Percentiles rank a stretch among this genome's conserved stretches.
Evolutionary conservation across 805 yeast genomes (phyloP).

Genomic region (Ogataea ramenticola): DNA sequence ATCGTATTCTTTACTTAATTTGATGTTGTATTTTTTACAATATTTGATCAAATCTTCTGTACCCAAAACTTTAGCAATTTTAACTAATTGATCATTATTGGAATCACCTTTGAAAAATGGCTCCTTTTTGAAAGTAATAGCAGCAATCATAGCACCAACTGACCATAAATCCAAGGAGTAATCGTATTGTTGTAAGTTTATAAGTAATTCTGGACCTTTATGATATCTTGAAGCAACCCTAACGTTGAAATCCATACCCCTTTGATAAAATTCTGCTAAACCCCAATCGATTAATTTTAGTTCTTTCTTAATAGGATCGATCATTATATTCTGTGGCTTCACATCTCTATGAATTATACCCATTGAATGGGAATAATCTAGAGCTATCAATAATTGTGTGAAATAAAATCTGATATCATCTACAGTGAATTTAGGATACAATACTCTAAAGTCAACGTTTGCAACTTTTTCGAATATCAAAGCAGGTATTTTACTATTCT

Average conservation of each 20-base stretch:
- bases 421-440: slow-evolving; percentile 75
- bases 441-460: slow-evolving; percentile 78
- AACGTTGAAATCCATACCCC: slow-evolving; percentile 83
- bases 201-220: slow-evolving; percentile 86
- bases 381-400: slow-evolving; percentile 71
- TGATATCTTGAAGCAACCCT: slow-evolving; percentile 88
- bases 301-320: slow-evolving; percentile 58
- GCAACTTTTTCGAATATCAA: slow-evolving; percentile 79
- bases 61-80: slow-evolving; percentile 82
- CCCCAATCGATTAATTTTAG: slow-evolving; percentile 92
- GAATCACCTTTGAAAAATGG: slow-evolving; percentile 92
- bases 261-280: slow-evolving; percentile 86
- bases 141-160: slow-evolving; percentile 85
- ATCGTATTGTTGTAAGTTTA: slow-evolving; percentile 77
- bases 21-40: slow-evolving; percentile 60
- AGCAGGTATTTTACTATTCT: slow-evolving; percentile 79
- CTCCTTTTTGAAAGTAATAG: slow-evolving; percentile 81
- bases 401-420: slow-evolving; percentile 77
- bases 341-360: slow-evolving; percentile 95
- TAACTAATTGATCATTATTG: slow-evolving; percentile 86
- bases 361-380: slow-evolving; percentile 86
- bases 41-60: slow-evolving; percentile 67
- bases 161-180: slow-evolving; percentile 90
- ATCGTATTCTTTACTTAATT: slow-evolving; percentile 72
- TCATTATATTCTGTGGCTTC: slow-evolving; percentile 91